Percentiles rank a stretch among this genome's conserved stretches.
Evolutionary conservation across 1,139 yeast genomes (phyloP).

Genomic region (Yamadazyma buinensis): DNA sequence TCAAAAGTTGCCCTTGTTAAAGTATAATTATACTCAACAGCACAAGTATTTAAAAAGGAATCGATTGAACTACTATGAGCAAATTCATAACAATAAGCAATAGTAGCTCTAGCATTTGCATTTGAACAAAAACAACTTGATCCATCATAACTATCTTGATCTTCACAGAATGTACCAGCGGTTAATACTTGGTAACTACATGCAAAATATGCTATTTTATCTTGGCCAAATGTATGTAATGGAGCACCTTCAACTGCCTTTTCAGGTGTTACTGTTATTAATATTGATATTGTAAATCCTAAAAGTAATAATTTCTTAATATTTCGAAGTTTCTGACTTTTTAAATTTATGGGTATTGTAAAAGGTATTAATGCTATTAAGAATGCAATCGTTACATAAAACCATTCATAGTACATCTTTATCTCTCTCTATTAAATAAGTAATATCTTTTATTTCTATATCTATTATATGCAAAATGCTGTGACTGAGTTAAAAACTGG

Average conservation of each 20-base stretch:
- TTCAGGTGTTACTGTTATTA: conserved; percentile 29
- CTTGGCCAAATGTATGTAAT: conserved; percentile 24
- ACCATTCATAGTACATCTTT: conserved; percentile 21
- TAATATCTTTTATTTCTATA: too few relatives aligned
- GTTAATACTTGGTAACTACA: conserved; percentile 27
- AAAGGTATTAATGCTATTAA: conserved; percentile 18
- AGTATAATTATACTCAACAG: conserved; percentile 19
- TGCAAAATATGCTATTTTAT: conserved; percentile 28
- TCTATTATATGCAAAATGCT: too few relatives aligned
- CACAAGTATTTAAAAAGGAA: conserved; percentile 26
- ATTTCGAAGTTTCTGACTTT: conserved; percentile 10
- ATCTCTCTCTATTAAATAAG: too few relatives aligned
- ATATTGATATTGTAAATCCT: conserved; percentile 17
- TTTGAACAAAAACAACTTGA: conserved; percentile 26
- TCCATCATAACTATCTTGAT: conserved; percentile 7
- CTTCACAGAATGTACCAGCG: conserved; percentile 24
- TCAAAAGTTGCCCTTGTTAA: conserved; percentile 28
- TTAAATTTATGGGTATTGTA: conserved; percentile 15
- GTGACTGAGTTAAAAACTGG: too few relatives aligned
- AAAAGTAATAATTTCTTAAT: conserved; percentile 14
- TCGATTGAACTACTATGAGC: conserved; percentile 23
- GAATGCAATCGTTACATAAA: conserved; percentile 17
- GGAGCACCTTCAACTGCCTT: conserved; percentile 35
- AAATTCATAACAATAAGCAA: conserved; percentile 32
- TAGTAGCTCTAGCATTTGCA: conserved; percentile 36